A percentile compares a stretch with the other conserved stretches of the same genome.
phyloP scores from a whole-genome alignment of 495 filamentous ascomycete genomes.

The Collariella sp. region DNA sequence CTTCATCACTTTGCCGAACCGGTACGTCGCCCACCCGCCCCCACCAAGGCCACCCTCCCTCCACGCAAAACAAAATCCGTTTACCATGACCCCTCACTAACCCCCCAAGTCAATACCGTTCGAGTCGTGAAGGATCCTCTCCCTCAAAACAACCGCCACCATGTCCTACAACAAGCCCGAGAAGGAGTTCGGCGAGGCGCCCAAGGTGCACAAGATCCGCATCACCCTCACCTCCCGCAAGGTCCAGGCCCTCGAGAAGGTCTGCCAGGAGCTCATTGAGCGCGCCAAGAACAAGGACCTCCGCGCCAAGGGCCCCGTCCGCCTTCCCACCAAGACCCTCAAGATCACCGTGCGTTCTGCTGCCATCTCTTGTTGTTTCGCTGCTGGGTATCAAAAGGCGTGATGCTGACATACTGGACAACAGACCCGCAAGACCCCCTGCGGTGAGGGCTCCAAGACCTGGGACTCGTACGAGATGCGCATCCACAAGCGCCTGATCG shows the following conservation, averaged over 20 bases:
- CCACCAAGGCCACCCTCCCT: not conserved
- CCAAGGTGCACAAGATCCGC: constrained; percentile 26
- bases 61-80: not conserved
- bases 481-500: constrained; percentile 85
- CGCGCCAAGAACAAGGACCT: constrained; percentile 98
- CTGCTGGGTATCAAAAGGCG: too few species aligned
- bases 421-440: constrained; percentile 63
- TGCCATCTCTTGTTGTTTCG: not conserved
- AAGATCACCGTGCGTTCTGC: constrained; percentile 60
- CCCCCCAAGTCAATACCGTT: constrained; percentile 26
- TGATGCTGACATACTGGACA: too few species aligned
- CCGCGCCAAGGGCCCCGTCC: constrained; percentile 96
- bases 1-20: constrained; percentile 83
- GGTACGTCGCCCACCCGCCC: not conserved
- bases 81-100: not conserved
- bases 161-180: constrained; percentile 96
- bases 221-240: constrained; percentile 95
- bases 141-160: constrained; percentile 33
- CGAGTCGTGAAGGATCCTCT: constrained; percentile 57
- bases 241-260: constrained; percentile 93
- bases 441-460: constrained; percentile 99
- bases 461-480: constrained; percentile 99
- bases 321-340: constrained; percentile 94
- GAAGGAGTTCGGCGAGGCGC: constrained; percentile 69
- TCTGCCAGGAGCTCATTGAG: constrained; percentile 95